phyloP scores from a whole-genome alignment of 352 stramenopile species.

The Pythium rishiriense region DNA sequence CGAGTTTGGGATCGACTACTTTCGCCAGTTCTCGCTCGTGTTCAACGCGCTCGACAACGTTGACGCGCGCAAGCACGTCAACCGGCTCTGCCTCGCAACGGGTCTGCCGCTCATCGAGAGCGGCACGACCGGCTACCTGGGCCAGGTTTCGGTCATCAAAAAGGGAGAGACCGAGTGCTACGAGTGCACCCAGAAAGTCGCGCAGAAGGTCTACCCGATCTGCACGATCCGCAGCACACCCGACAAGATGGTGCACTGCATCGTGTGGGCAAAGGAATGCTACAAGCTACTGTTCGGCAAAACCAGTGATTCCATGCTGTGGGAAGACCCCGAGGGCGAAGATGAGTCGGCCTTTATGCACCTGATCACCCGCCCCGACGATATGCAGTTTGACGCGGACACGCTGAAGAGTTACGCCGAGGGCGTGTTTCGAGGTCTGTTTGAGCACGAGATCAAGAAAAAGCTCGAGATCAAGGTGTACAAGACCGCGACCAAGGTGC shows the following conservation, averaged over 20 bases:
- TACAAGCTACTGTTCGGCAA: slow-evolving; percentile 90
- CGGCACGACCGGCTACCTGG: slow-evolving; percentile 98
- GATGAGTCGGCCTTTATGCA: slow-evolving; percentile 89
- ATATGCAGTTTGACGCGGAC: slow-evolving; percentile 42
- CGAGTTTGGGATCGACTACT: slow-evolving; percentile 93
- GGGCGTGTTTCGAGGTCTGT: slow-evolving; percentile 89
- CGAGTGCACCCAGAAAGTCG: slow-evolving; percentile 95
- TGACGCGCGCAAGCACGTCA: slow-evolving; percentile 98
- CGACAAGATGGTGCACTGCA: slow-evolving; percentile 99
- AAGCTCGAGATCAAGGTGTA: slow-evolving; percentile 96
- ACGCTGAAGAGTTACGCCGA: slow-evolving; percentile 66
- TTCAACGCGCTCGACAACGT: slow-evolving; percentile 99
- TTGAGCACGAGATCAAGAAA: slow-evolving; percentile 96
- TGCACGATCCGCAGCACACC: slow-evolving; percentile 99
- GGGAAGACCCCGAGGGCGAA: slow-evolving; percentile 76
- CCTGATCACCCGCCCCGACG: slow-evolving; percentile 47
- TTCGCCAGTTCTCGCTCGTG: slow-evolving; percentile 96
- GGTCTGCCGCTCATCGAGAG: slow-evolving; percentile 94
- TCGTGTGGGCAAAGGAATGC: slow-evolving; percentile 97
- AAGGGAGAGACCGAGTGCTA: slow-evolving; percentile 98
- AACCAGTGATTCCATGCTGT: slow-evolving; percentile 94
- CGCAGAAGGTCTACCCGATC: slow-evolving; percentile 99
- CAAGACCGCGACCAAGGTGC: slow-evolving; percentile 93
- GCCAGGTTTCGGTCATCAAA: slow-evolving; percentile 97
- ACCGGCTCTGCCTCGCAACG: slow-evolving; percentile 95